Percentiles rank a stretch among this genome's conserved stretches.
phyloP scores from a whole-genome alignment of 2,329 filamentous ascomycete genomes.

The Ceratocystis smalleyi region DNA sequence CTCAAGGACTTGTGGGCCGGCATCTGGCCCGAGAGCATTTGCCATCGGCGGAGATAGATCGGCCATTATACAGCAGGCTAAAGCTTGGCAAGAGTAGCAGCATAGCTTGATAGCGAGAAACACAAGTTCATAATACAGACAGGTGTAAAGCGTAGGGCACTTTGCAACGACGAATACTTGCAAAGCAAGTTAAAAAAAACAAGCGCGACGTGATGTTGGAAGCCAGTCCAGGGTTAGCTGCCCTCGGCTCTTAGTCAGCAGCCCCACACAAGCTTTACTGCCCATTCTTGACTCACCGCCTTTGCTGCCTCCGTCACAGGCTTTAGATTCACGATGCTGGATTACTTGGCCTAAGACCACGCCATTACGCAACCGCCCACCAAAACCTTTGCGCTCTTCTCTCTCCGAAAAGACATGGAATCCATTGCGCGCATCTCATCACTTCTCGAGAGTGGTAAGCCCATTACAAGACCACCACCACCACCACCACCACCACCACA shows the following conservation, averaged over 20 bases:
- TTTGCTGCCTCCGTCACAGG: not conserved
- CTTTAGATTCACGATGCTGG: not conserved
- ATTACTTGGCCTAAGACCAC: too few species aligned
- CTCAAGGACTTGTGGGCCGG: not conserved
- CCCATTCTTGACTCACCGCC: not conserved
- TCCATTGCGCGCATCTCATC: constrained; percentile 87
- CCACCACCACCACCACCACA: not conserved
- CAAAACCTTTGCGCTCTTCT: not conserved
- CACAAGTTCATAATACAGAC: not conserved
- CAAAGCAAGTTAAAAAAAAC: not conserved
- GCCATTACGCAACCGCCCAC: not conserved
- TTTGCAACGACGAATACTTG: not conserved
- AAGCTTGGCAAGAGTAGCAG: not conserved
- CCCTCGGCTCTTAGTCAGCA: constrained; percentile 1
- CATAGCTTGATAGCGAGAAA: not conserved
- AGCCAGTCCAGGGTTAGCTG: constrained; percentile 3
- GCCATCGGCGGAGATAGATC: not conserved
- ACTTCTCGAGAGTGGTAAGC: constrained; percentile 81
- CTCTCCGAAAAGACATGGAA: constrained; percentile 49
- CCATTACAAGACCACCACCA: not conserved
- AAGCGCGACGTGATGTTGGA: constrained; percentile 2
- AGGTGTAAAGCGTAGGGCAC: not conserved
- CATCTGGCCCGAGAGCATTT: not conserved
- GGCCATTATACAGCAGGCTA: not conserved
- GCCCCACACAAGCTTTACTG: constrained; percentile 2